A percentile compares a stretch with the other conserved stretches of the same genome.
phyloP scores from a whole-genome alignment of 192 early-diverging fungal genomes.

The Cetraspora pellucida region DNA sequence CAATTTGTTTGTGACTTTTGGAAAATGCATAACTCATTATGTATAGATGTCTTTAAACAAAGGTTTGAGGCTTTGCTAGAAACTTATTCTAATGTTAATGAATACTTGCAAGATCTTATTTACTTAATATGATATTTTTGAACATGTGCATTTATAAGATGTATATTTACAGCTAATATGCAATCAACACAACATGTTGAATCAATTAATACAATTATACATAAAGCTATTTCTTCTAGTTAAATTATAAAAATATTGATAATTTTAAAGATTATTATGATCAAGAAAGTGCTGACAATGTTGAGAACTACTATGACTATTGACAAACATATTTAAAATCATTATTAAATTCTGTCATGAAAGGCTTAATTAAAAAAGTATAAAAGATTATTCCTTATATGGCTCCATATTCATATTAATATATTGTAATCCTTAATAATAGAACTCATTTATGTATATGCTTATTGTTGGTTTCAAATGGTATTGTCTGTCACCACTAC shows the following conservation, averaged over 20 bases:
- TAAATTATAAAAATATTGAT: not conserved
- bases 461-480: not conserved
- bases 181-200: constrained; percentile 33
- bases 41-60: not conserved
- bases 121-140: not conserved
- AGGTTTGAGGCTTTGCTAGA: not conserved
- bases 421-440: not conserved
- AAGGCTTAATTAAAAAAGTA: not conserved
- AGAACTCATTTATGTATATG: not conserved
- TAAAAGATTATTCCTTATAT: not conserved
- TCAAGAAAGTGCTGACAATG: not conserved
- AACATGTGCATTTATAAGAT: constrained; percentile 4
- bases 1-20: not conserved
- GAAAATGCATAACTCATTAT: not conserved
- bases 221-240: not conserved
- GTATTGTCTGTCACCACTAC: not conserved
- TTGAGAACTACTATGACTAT: not conserved
- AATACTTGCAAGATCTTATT: not conserved
- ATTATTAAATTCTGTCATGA: not conserved
- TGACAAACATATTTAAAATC: not conserved
- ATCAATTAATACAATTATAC: constrained; percentile 3
- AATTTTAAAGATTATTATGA: no score
- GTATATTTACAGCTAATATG: constrained; percentile 21
- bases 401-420: not conserved
- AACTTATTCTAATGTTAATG: not conserved